Evolutionary conservation across 192 early-diverging fungal species (phyloP).

Genomic region (Linnemannia elongata): DNA sequence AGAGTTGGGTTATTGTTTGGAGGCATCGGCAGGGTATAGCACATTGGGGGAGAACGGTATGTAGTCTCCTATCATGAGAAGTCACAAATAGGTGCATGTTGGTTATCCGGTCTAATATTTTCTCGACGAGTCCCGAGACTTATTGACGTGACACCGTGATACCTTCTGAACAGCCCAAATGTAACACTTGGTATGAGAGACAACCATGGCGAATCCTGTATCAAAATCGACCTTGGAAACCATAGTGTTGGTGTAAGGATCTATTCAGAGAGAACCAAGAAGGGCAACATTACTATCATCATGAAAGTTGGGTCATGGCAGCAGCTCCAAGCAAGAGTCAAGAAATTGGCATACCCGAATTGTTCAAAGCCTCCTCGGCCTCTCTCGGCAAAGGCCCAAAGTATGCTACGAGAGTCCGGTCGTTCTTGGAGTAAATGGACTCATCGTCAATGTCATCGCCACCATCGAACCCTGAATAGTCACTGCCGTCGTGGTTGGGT

Average conservation of each 20-base stretch:
- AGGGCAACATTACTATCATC: not conserved
- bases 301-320: not conserved
- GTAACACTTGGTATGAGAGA: slow-evolving; percentile 43
- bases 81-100: not conserved
- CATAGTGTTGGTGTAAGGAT: slow-evolving; percentile 48
- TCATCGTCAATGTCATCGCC: slow-evolving; percentile 35
- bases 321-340: not conserved
- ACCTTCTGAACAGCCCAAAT: slow-evolving; percentile 58
- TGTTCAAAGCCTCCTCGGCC: slow-evolving; percentile 40
- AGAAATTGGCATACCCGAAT: slow-evolving; percentile 19
- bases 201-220: slow-evolving; percentile 38
- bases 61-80: slow-evolving; percentile 16
- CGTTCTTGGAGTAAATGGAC: slow-evolving; percentile 46
- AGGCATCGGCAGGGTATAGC: slow-evolving; percentile 49
- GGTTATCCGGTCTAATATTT: not conserved
- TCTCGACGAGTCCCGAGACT: no score
- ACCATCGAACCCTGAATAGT: not conserved
- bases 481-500: not conserved
- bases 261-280: slow-evolving; percentile 10
- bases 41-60: slow-evolving; percentile 44
- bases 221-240: slow-evolving; percentile 48
- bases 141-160: not conserved
- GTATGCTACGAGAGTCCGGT: slow-evolving; percentile 40
- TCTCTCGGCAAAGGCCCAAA: slow-evolving; percentile 54
- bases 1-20: slow-evolving; percentile 32